These are phyloP conservation scores for Kwoniella shandongensis DNA, from an alignment of 768 basidiomycete species.

Conservation along the genomic window DNA sequence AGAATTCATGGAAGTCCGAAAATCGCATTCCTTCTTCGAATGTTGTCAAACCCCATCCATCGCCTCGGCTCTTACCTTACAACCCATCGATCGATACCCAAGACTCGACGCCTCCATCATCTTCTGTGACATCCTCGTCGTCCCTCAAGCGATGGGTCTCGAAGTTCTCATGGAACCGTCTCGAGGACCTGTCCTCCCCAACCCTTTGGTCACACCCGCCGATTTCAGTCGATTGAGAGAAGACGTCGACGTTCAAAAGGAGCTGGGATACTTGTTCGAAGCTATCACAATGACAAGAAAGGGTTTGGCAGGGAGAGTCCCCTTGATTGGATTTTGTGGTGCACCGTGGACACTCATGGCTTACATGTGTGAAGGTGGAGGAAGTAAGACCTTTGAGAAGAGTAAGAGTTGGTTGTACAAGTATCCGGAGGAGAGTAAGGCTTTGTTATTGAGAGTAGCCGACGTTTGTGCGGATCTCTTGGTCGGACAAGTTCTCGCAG, in stretches of 20 bases:
- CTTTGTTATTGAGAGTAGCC: slow-evolving; percentile 75
- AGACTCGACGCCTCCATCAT: slow-evolving; percentile 95
- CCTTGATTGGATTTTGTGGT: slow-evolving; percentile 94
- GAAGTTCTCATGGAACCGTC: slow-evolving; percentile 79
- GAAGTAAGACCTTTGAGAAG: slow-evolving; percentile 84
- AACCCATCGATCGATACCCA: slow-evolving; percentile 84
- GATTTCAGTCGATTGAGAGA: slow-evolving; percentile 66
- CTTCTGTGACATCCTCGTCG: slow-evolving; percentile 96
- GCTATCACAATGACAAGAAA: slow-evolving; percentile 83
- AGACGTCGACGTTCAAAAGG: slow-evolving; percentile 71
- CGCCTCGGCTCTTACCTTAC: slow-evolving; percentile 84
- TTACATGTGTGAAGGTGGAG: slow-evolving; percentile 98
- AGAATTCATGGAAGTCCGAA: slow-evolving; percentile 89
- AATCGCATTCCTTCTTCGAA: slow-evolving; percentile 88
- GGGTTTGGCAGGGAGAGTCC: slow-evolving; percentile 80
- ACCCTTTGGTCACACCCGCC: slow-evolving; percentile 73
- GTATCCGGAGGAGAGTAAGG: slow-evolving; percentile 78
- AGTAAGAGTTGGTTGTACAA: slow-evolving; percentile 93
- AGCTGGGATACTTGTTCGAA: slow-evolving; percentile 86
- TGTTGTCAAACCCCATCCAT: slow-evolving; percentile 88
- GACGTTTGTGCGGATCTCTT: slow-evolving; percentile 84
- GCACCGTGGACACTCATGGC: slow-evolving; percentile 98
- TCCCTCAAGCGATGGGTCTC: slow-evolving; percentile 98
- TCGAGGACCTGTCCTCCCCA: slow-evolving; percentile 72
- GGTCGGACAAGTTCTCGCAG: slow-evolving; percentile 89